Evolutionary conservation across 768 basidiomycete species (phyloP).

Genomic region (Chiua virens): DNA sequence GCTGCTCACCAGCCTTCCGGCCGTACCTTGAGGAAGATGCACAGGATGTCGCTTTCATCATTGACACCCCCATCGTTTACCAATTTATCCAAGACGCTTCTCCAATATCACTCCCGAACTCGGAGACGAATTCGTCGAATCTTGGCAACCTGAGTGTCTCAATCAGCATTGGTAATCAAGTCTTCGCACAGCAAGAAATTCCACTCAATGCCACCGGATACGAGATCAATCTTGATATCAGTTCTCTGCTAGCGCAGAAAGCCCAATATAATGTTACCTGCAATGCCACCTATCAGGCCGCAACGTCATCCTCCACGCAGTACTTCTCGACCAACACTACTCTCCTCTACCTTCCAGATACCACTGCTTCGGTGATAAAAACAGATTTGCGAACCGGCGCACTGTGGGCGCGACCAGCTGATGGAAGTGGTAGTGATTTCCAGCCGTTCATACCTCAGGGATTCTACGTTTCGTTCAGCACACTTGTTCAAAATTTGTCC

Average conservation of each 20-base stretch:
- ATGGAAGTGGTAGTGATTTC: slow-evolving; percentile 21
- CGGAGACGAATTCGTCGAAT: neutral
- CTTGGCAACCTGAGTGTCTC: slow-evolving; percentile 26
- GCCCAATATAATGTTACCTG: slow-evolving; percentile 36
- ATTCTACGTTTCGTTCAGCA: slow-evolving; percentile 67
- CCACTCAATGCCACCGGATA: slow-evolving; percentile 38
- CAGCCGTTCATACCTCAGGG: slow-evolving; percentile 63
- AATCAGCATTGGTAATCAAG: slow-evolving; percentile 28
- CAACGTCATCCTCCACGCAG: slow-evolving; percentile 16
- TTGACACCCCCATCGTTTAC: slow-evolving; percentile 41
- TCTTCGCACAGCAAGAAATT: slow-evolving; percentile 26
- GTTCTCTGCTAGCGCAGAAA: slow-evolving; percentile 28
- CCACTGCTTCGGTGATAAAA: slow-evolving; percentile 43
- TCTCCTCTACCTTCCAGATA: slow-evolving; percentile 43
- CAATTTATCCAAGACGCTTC: slow-evolving; percentile 34
- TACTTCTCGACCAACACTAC: slow-evolving; percentile 31
- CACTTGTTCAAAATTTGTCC: slow-evolving; percentile 50
- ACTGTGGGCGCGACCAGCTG: slow-evolving; percentile 38
- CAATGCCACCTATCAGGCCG: slow-evolving; percentile 26
- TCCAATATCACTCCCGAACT: slow-evolving; percentile 25
- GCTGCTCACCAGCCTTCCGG: slow-evolving; percentile 46
- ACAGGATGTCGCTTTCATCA: slow-evolving; percentile 24
- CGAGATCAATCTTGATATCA: slow-evolving; percentile 36
- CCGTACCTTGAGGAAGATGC: slow-evolving; percentile 50
- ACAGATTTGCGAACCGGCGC: slow-evolving; percentile 48